phyloP scores from a whole-genome alignment of 2,329 filamentous ascomycete genomes.

The Penicillium brevicompactum region DNA sequence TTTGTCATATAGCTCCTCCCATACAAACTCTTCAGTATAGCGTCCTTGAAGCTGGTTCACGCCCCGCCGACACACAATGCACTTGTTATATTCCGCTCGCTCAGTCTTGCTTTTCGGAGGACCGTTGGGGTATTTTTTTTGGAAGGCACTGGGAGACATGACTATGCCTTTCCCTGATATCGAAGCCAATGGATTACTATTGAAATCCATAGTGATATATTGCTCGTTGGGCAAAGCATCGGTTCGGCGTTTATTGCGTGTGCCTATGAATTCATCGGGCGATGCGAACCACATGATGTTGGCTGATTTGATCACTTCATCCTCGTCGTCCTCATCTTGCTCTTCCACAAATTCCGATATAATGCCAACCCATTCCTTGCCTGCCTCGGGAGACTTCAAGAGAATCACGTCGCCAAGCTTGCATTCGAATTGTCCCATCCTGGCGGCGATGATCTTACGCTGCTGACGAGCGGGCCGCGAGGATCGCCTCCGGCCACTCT shows the following conservation, averaged over 20 bases:
- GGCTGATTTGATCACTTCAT: conserved; percentile 64
- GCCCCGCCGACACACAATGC: conserved; percentile 85
- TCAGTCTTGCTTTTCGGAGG: conserved; percentile 63
- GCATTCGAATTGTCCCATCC: conserved; percentile 80
- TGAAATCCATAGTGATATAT: conserved; percentile 85
- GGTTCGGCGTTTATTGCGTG: conserved; percentile 75
- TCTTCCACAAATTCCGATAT: conserved; percentile 79
- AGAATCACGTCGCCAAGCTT: conserved; percentile 80
- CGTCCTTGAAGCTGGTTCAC: conserved; percentile 86
- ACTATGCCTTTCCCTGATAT: conserved; percentile 89
- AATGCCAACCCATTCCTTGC: conserved; percentile 90
- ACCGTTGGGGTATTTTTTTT: conserved; percentile 70
- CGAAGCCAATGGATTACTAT: conserved; percentile 80
- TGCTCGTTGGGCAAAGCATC: conserved; percentile 87
- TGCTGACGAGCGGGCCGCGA: conserved; percentile 31
- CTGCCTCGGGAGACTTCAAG: conserved; percentile 81
- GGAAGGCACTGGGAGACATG: conserved; percentile 71
- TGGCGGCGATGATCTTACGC: conserved; percentile 72
- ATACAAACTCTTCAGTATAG: conserved; percentile 89
- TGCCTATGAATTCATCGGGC: conserved; percentile 84
- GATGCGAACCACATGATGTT: conserved; percentile 93
- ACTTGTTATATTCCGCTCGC: conserved; percentile 76
- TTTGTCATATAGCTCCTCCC: conserved; percentile 82
- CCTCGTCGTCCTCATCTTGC: conserved; percentile 66
- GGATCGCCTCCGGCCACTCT: conserved; percentile 32